Conservation (phyloP, 768 basidiomycete species). For the Suillus americanus region DNA sequence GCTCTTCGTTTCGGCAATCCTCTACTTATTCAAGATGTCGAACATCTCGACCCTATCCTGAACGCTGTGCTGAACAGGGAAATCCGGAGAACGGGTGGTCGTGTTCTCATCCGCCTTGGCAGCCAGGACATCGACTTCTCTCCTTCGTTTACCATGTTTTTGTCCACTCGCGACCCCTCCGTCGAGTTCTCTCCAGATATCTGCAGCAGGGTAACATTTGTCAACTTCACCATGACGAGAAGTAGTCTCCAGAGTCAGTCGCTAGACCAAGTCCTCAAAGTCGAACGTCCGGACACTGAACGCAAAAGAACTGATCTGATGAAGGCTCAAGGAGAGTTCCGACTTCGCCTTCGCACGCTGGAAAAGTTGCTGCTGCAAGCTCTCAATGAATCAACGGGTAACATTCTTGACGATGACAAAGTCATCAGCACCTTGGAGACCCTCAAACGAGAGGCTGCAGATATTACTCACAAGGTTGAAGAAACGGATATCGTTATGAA, state of each 20-base stretch:
- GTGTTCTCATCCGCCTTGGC: constrained; percentile 93
- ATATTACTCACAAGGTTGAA: constrained; percentile 93
- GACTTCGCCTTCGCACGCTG: constrained; percentile 84
- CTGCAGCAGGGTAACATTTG: constrained; percentile 94
- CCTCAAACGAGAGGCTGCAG: constrained; percentile 93
- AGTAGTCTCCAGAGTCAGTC: constrained; percentile 99
- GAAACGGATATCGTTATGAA: constrained; percentile 95
- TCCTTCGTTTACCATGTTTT: constrained; percentile 99
- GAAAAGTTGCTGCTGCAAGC: constrained; percentile 93
- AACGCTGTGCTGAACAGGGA: constrained; percentile 98
- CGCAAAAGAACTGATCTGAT: constrained; percentile 93
- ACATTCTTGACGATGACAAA: constrained; percentile 98
- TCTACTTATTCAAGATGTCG: constrained; percentile 95
- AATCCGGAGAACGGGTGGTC: constrained; percentile 92
- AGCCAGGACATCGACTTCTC: constrained; percentile 99
- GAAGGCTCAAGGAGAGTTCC: constrained; percentile 98
- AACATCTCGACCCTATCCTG: constrained; percentile 94
- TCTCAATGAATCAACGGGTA: constrained; percentile 94
- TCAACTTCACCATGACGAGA: constrained; percentile 98
- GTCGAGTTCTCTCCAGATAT: constrained; percentile 98
- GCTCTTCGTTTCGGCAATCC: constrained; percentile 99
- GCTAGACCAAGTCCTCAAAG: constrained; percentile 93
- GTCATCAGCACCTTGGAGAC: constrained; percentile 96
- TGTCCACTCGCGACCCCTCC: constrained; percentile 95
- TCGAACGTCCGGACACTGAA: constrained; percentile 96